Evolutionary conservation across 208 protist genomes (phyloP).

Genomic region (Kentomonas sorsogonicus): DNA sequence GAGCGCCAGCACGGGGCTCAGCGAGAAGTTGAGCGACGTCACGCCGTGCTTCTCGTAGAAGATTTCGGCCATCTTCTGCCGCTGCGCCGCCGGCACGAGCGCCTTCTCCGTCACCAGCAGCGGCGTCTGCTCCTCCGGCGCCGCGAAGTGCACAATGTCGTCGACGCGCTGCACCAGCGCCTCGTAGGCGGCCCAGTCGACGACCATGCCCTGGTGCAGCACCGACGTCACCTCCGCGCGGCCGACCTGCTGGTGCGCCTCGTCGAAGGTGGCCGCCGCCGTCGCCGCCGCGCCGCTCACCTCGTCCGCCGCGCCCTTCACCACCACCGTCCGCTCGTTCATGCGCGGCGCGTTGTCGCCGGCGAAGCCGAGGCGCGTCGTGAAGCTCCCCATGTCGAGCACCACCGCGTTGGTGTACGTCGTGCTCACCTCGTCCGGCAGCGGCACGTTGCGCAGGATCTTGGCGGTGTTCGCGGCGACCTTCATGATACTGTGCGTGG

Average conservation of each 20-base stretch:
- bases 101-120: conserved; percentile 87
- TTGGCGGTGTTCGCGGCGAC: conserved; percentile 78
- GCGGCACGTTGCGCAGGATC: conserved; percentile 79
- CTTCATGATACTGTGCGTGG: conserved; percentile 42
- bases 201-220: conserved; percentile 58
- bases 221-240: conserved; percentile 23
- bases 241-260: conserved; percentile 39
- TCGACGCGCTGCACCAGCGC: conserved; percentile 60
- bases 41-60: conserved; percentile 84
- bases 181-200: conserved; percentile 88
- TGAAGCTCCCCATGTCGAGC: conserved; percentile 82
- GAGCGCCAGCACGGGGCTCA: conserved; percentile 82
- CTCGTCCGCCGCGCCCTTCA: conserved; percentile 24
- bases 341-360: conserved; percentile 83
- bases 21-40: conserved; percentile 50
- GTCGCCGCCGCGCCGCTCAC: conserved; percentile 5
- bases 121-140: conserved; percentile 55
- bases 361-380: conserved; percentile 76
- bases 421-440: conserved; percentile 81
- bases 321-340: conserved; percentile 59
- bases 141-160: conserved; percentile 53
- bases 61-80: conserved; percentile 82
- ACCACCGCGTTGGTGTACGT: conserved; percentile 77
- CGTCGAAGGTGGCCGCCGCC: conserved; percentile 27
- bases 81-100: conserved; percentile 72